These are phyloP conservation scores for Dendrobium huoshanense DNA, from an alignment of 106 monocot species.

Conservation along the genomic window DNA sequence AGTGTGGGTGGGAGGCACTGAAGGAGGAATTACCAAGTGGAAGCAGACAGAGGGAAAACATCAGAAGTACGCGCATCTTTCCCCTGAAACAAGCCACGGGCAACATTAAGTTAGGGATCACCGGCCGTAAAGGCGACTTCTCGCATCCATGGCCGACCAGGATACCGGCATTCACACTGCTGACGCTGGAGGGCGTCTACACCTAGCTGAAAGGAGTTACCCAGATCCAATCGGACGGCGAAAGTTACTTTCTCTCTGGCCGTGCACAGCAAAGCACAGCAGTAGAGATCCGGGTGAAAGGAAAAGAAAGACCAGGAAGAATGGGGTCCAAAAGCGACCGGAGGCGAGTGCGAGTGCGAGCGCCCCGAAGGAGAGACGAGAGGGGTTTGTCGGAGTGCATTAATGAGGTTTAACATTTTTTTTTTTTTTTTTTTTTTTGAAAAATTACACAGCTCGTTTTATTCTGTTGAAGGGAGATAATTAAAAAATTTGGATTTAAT, in stretches of 20 bases:
- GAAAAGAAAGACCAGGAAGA: background rate
- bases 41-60: constrained; percentile 1
- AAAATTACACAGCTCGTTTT: too few relatives aligned
- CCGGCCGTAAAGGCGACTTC: constrained; percentile 2
- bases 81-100: background rate
- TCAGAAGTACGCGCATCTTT: constrained; percentile 6
- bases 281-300: constrained; percentile 6
- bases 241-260: background rate
- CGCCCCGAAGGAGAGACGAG: too few relatives aligned
- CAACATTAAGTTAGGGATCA: background rate
- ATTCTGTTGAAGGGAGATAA: too few relatives aligned
- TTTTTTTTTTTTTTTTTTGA: too few relatives aligned
- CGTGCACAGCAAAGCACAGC: too few relatives aligned
- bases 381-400: constrained; percentile 1
- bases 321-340: constrained; percentile 4
- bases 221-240: background rate
- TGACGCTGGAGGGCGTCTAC: background rate
- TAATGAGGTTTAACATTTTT: background rate
- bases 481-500: too few relatives aligned
- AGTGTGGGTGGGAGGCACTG: background rate
- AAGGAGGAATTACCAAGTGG: background rate
- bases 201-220: constrained; percentile 2
- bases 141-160: constrained; percentile 3
- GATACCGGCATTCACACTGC: background rate
- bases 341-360: background rate